A percentile compares a stretch with the other conserved stretches of the same genome.
These are phyloP conservation scores for Syzygium jambos DNA, from an alignment of 345 rosid genomes.

Conservation along the genomic window DNA sequence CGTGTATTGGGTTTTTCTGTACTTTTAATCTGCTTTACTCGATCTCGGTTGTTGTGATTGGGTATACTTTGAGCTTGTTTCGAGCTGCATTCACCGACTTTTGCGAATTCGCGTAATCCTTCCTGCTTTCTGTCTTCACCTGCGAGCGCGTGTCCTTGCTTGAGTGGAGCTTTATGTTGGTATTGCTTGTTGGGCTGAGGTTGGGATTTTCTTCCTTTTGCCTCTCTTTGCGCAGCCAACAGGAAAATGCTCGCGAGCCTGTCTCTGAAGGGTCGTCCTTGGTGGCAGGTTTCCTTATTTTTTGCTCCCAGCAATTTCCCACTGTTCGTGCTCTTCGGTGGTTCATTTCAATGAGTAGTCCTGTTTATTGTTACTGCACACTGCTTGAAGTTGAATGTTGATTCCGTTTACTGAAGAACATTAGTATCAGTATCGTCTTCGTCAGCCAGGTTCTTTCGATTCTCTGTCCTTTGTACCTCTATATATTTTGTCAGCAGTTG, in stretches of 20 bases:
- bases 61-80: too few species aligned
- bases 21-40: background rate
- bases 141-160: background rate
- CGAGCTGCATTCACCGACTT: too few species aligned
- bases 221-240: conserved; percentile 46
- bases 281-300: conserved; percentile 51
- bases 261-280: conserved; percentile 38
- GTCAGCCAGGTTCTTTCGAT: background rate
- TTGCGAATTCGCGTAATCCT: too few species aligned
- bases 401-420: background rate
- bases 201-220: background rate
- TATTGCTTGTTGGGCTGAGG: background rate
- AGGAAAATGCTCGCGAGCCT: conserved; percentile 42
- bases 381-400: background rate
- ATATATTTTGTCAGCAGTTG: background rate
- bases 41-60: background rate
- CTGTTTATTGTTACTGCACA: background rate
- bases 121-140: too few species aligned
- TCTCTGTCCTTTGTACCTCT: background rate
- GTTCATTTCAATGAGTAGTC: background rate
- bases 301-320: background rate
- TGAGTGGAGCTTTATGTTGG: background rate
- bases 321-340: background rate
- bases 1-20: background rate
- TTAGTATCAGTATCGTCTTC: background rate